A percentile compares a stretch with the other conserved stretches of the same genome.
Evolutionary conservation across 768 basidiomycete species (phyloP).

Genomic region (Cubamyces lactineus): DNA sequence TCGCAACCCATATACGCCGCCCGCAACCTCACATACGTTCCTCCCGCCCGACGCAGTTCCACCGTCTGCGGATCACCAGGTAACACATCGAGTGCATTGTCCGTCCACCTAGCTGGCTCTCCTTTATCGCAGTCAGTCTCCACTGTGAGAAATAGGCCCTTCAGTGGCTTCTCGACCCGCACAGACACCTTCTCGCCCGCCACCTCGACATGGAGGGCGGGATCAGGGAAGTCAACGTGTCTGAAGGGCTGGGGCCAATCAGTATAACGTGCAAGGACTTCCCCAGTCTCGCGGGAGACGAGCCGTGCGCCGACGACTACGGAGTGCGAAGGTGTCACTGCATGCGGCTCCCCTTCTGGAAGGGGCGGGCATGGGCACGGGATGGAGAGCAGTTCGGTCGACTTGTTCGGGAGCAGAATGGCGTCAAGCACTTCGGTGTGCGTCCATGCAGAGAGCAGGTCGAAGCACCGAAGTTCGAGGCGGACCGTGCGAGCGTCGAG

Average conservation of each 20-base stretch:
- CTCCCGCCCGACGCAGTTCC: slow-evolving; percentile 60
- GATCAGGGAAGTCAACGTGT: slow-evolving; percentile 36
- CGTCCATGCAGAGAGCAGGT: slow-evolving; percentile 49
- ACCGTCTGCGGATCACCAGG: slow-evolving; percentile 80
- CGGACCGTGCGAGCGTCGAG: slow-evolving; percentile 55
- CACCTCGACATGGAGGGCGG: slow-evolving; percentile 25
- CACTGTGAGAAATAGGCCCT: slow-evolving; percentile 79
- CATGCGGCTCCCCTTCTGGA: slow-evolving; percentile 5
- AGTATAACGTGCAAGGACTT: slow-evolving; percentile 66
- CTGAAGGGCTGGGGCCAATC: slow-evolving; percentile 59
- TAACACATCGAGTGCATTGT: slow-evolving; percentile 87
- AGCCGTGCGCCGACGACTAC: slow-evolving; percentile 75
- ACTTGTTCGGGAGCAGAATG: slow-evolving; percentile 41
- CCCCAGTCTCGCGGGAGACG: slow-evolving; percentile 49
- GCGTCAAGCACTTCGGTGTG: slow-evolving; percentile 27
- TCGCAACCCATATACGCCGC: slow-evolving; percentile 20
- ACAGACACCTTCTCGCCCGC: slow-evolving; percentile 57
- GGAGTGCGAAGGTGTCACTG: slow-evolving; percentile 32
- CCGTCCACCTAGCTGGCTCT: slow-evolving; percentile 63
- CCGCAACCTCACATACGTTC: slow-evolving; percentile 27
- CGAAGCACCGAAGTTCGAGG: slow-evolving; percentile 64
- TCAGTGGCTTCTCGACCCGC: slow-evolving; percentile 69
- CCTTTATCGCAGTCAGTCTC: slow-evolving; percentile 45
- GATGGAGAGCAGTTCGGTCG: slow-evolving; percentile 43
- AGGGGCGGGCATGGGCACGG: slow-evolving; percentile 29